Evolutionary conservation across 495 filamentous ascomycete genomes (phyloP), one percentile per base, ranked within the genome.

Genomic region (Cercophora newfieldiana): DNA sequence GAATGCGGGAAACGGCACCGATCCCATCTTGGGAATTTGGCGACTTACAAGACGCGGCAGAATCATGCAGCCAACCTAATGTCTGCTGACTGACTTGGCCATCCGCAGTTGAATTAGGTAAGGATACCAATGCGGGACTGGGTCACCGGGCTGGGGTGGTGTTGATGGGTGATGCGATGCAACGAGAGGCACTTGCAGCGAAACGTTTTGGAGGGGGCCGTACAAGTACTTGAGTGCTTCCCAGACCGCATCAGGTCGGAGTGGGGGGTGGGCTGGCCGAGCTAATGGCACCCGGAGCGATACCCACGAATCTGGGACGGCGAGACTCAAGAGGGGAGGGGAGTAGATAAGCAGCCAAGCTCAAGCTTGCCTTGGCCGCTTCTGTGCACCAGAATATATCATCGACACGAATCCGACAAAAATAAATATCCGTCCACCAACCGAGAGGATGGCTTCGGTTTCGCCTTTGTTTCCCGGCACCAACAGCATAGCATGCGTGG

Each of bases 41-140:
- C 28, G 56, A 65, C 64, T 66, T 66, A 66, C 64, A 66, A 64
- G 61, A 63, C 50, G 44, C 47, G 60, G 60, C 44, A 63, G 60
- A 53, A 50, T 25, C 48, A 29, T 51, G 54, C 54, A 30, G 2
- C 54, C 22, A 53, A 47, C n/a, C 37, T 57, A 57, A 57, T 57
- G 30, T 28, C 30, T 48, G 24, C 29, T 24, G 18, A 48, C 44
- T 50, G 59, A 31, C 59, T 61, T 61, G 37, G 47, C 59, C 47
- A 4, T 12, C 18, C 5, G n/a, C n/a, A 26, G 47, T 19, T 61
- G 47, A 50, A 61, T 61, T 61, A 61, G 59, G 59, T 61, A 61
- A 61, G 37, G 25, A 61, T 30, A 61, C 59, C 44, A 29, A 50
- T 44, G 30, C 21, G 47, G 47, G 59, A 29, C 33, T 14, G 48